Conservation (phyloP, 2,329 filamentous ascomycete genomes). For the Clarireedia homoeocarpa region DNA sequence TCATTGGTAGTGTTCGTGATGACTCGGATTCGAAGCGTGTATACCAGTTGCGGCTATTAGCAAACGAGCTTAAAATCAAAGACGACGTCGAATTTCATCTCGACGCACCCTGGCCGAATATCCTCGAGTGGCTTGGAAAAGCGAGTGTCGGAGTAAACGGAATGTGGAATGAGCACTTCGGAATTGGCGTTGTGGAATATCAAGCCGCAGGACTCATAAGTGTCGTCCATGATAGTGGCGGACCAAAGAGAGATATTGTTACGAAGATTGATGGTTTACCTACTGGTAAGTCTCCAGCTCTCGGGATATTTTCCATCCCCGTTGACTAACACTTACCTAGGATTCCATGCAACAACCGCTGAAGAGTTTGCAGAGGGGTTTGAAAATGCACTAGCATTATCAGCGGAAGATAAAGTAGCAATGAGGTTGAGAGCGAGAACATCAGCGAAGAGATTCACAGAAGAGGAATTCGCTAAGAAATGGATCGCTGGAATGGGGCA, state of each 20-base stretch:
- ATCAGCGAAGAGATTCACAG: constrained; percentile 79
- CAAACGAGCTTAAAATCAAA: constrained; percentile 78
- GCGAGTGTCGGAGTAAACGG: constrained; percentile 86
- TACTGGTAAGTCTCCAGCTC: constrained; percentile 51
- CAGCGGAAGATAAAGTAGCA: constrained; percentile 58
- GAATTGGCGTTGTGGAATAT: constrained; percentile 96
- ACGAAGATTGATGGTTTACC: constrained; percentile 68
- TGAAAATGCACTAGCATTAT: constrained; percentile 64
- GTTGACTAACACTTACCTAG: constrained; percentile 34
- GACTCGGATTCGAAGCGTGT: constrained; percentile 73
- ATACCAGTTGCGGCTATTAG: constrained; percentile 78
- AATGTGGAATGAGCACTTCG: constrained; percentile 99
- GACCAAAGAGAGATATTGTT: constrained; percentile 90
- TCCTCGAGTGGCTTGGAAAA: constrained; percentile 69
- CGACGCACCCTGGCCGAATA: constrained; percentile 82
- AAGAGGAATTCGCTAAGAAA: constrained; percentile 71
- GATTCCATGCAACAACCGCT: constrained; percentile 76
- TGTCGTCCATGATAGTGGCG: constrained; percentile 89
- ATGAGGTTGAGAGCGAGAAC: constrained; percentile 69
- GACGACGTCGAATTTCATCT: constrained; percentile 80
- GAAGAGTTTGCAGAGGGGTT: constrained; percentile 77
- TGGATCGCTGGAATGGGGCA: constrained; percentile 72
- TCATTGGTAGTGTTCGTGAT: constrained; percentile 90
- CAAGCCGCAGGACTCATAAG: constrained; percentile 89
- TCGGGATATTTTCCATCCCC: not conserved